phyloP scores from a whole-genome alignment of 2,329 filamentous ascomycete genomes.

The Aureobasidium musti region DNA sequence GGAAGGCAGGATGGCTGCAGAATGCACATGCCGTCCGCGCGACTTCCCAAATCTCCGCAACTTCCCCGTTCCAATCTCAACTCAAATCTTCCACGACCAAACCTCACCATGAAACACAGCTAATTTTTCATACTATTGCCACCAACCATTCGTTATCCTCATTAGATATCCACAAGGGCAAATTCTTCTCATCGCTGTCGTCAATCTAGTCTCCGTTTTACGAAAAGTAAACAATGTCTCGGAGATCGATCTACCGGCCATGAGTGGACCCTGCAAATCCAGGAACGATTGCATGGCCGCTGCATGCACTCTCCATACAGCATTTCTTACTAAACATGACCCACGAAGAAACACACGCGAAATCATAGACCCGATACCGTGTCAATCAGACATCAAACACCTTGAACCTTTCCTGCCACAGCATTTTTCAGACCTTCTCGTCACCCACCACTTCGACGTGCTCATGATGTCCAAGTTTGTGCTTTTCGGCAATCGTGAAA shows the following conservation, averaged over 20 bases:
- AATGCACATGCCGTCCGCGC: slow-evolving; percentile 1
- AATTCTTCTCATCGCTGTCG: not conserved
- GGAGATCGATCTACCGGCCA: not conserved
- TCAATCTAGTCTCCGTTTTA: not conserved
- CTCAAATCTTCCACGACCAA: not conserved
- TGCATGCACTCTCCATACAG: too few species aligned
- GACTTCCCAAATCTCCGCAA: slow-evolving; percentile 23
- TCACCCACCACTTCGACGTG: slow-evolving; percentile 4
- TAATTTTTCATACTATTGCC: not conserved
- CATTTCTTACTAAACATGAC: not conserved
- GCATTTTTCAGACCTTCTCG: slow-evolving; percentile 32
- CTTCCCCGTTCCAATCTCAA: slow-evolving; percentile 23
- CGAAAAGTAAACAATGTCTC: not conserved
- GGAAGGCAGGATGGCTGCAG: slow-evolving; percentile 4
- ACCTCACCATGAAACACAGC: slow-evolving; percentile 17
- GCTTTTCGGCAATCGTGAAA: slow-evolving; percentile 31
- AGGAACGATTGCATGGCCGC: not conserved
- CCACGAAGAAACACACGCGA: not conserved
- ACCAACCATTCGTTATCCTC: not conserved
- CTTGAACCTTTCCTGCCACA: not conserved
- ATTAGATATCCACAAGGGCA: not conserved
- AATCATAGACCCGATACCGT: not conserved
- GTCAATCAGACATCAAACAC: not conserved
- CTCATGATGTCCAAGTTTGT: not conserved
- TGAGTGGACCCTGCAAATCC: not conserved